A percentile compares a stretch with the other conserved stretches of the same genome.
Evolutionary conservation across 2,329 filamentous ascomycete species (phyloP).

Genomic region (Epichloe brachyelytri): DNA sequence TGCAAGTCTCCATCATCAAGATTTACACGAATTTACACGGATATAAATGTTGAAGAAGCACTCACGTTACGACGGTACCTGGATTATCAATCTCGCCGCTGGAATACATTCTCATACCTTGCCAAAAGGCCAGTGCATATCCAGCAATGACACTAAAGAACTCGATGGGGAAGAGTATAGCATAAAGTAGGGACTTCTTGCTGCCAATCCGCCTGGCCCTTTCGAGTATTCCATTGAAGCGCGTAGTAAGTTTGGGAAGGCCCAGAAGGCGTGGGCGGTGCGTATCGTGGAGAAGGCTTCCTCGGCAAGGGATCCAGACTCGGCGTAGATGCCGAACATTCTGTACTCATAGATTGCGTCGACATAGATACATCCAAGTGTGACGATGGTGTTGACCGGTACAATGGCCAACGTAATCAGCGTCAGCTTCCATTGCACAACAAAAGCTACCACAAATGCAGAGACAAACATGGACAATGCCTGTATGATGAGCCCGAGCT

Average conservation of each 20-base stretch:
- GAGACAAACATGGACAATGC: slow-evolving; percentile 26
- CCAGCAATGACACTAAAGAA: slow-evolving; percentile 35
- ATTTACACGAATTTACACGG: slow-evolving; percentile 16
- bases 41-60: not conserved
- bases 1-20: no score
- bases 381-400: slow-evolving; percentile 28
- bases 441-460: slow-evolving; percentile 27
- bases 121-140: slow-evolving; percentile 38
- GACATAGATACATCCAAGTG: slow-evolving; percentile 22
- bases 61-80: slow-evolving; percentile 34
- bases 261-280: slow-evolving; percentile 38
- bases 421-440: slow-evolving; percentile 28
- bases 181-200: slow-evolving; percentile 31
- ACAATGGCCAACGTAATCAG: slow-evolving; percentile 33
- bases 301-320: slow-evolving; percentile 32
- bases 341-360: slow-evolving; percentile 30
- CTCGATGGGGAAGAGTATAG: slow-evolving; percentile 30
- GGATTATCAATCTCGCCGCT: slow-evolving; percentile 29
- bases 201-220: slow-evolving; percentile 25
- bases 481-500: slow-evolving; percentile 28
- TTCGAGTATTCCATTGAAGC: slow-evolving; percentile 29
- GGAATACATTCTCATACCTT: slow-evolving; percentile 33
- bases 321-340: slow-evolving; percentile 30
- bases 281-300: slow-evolving; percentile 35
- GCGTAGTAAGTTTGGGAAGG: slow-evolving; percentile 27